Percentiles rank a stretch among this genome's conserved stretches.
These are phyloP conservation scores for Auricularia sp. DNA, from an alignment of 768 basidiomycete genomes.

Conservation along the genomic window DNA sequence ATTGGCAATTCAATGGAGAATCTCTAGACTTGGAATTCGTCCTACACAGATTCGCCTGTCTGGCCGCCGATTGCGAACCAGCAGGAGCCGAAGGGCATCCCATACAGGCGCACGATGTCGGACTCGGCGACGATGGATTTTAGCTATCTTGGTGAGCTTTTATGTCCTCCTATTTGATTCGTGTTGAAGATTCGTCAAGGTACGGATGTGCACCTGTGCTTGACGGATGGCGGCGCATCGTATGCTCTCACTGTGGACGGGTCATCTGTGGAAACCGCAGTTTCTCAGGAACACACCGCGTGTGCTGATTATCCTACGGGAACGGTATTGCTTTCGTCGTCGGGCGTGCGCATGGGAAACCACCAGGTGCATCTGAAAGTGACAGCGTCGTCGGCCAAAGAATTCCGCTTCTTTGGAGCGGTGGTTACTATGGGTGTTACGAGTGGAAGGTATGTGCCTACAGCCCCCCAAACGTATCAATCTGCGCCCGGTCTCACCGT, in stretches of 20 bases:
- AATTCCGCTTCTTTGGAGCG: neutral
- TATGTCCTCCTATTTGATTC: too few species aligned
- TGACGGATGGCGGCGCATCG: too few species aligned
- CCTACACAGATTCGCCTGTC: neutral
- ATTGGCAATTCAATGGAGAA: neutral
- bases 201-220: too few species aligned
- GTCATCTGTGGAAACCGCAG: too few species aligned
- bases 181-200: too few species aligned
- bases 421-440: neutral
- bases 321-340: neutral
- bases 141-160: neutral
- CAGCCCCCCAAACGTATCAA: too few species aligned
- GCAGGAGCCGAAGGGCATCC: neutral
- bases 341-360: neutral
- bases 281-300: neutral
- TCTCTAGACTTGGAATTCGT: neutral
- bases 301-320: neutral
- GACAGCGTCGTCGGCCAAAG: neutral
- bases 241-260: too few species aligned
- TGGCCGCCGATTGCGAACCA: neutral
- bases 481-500: neutral
- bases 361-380: neutral
- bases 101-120: neutral
- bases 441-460: neutral
- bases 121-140: neutral